Evolutionary conservation across 805 yeast genomes (phyloP).

Genomic region (Starmerella bombi): DNA sequence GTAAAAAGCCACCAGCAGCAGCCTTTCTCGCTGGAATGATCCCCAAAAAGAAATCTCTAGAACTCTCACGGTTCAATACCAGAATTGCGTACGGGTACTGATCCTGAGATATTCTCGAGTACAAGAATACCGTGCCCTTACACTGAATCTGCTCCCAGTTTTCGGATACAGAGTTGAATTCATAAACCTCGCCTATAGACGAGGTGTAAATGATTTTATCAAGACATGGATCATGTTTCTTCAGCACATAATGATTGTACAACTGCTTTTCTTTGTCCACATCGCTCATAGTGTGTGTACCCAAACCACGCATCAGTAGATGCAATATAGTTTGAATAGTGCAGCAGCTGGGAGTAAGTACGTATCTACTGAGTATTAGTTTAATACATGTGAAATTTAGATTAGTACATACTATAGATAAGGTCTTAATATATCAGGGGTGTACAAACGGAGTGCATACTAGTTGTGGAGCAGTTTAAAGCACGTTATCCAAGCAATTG

Average conservation of each 20-base stretch:
- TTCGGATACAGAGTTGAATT: conserved; percentile 25
- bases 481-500: no score
- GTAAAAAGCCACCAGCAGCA: conserved; percentile 15
- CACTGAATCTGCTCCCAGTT: conserved; percentile 31
- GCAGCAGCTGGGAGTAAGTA: no score
- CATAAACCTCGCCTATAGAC: conserved; percentile 31
- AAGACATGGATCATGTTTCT: conserved; percentile 28
- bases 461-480: no score
- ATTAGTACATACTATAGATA: no score
- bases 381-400: no score
- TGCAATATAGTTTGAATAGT: background rate
- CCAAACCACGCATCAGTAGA: background rate
- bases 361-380: no score
- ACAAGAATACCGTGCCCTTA: conserved; percentile 31
- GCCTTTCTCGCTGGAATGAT: conserved; percentile 21
- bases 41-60: conserved; percentile 28
- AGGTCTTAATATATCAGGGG: no score
- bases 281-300: background rate
- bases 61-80: conserved; percentile 28
- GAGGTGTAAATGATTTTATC: conserved; percentile 29
- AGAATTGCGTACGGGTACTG: conserved; percentile 28
- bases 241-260: conserved; percentile 27
- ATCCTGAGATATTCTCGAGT: conserved; percentile 25
- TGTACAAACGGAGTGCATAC: no score
- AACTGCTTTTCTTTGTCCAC: conserved; percentile 10